A percentile compares a stretch with the other conserved stretches of the same genome.
These are phyloP conservation scores for Dryas alaskensis DNA, from an alignment of 306 rosid genomes.

Conservation along the genomic window DNA sequence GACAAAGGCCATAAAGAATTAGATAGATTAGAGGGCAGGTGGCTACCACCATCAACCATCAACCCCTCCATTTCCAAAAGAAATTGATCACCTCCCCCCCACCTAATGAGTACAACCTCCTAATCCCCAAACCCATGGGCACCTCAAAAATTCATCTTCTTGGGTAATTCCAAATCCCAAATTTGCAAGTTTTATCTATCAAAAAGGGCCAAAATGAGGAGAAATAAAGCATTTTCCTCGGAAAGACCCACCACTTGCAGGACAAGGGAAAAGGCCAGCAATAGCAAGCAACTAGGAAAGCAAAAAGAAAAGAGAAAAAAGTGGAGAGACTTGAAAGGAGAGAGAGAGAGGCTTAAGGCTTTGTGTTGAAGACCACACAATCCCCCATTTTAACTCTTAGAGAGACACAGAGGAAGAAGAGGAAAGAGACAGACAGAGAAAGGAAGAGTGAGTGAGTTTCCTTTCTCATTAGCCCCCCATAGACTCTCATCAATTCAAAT, in stretches of 20 bases:
- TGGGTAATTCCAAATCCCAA: not conserved
- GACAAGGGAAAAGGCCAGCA: conserved; percentile 4
- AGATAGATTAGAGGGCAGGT: conserved; percentile 23
- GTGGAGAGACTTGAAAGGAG: conserved; percentile 43
- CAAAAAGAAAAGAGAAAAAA: conserved; percentile 48
- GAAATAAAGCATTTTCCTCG: conserved; percentile 2
- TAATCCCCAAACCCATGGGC: conserved; percentile 1
- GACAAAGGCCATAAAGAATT: not conserved
- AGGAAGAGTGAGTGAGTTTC: conserved; percentile 8
- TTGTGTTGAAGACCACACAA: conserved; percentile 38
- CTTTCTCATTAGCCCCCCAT: not conserved
- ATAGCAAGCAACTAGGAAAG: not conserved
- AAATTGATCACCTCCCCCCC: conserved; percentile 35
- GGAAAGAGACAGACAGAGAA: not conserved
- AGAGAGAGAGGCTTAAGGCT: conserved; percentile 10
- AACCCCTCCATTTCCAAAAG: conserved; percentile 1
- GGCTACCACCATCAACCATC: conserved; percentile 33
- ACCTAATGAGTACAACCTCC: conserved; percentile 21
- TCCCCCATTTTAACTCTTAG: conserved; percentile 20
- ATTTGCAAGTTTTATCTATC: not conserved
- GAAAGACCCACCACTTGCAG: conserved; percentile 27
- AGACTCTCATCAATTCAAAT: conserved; percentile 1
- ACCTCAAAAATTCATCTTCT: conserved; percentile 3
- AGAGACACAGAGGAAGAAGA: not conserved
- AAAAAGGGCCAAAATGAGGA: conserved; percentile 5